Evolutionary conservation across 768 basidiomycete species (phyloP).

Genomic region (Calocybe cyanea): DNA sequence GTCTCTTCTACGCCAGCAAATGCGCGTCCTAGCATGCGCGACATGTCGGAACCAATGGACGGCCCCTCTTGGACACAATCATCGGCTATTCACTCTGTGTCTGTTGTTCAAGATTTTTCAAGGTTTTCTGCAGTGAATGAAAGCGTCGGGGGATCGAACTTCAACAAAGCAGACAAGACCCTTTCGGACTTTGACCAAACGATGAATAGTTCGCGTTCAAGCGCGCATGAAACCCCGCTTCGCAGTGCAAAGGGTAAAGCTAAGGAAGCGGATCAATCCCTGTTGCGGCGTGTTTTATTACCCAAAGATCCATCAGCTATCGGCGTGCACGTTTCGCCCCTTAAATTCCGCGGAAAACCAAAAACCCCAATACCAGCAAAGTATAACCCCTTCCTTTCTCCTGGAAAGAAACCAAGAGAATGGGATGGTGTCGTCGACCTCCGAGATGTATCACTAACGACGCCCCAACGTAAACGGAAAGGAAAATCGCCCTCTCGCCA

Average conservation of each 20-base stretch:
- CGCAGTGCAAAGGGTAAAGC: slow-evolving; percentile 43
- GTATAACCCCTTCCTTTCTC: slow-evolving; percentile 59
- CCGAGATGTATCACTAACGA: slow-evolving; percentile 47
- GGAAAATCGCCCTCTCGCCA: slow-evolving; percentile 9
- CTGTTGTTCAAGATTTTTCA: slow-evolving; percentile 52
- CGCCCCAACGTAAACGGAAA: slow-evolving; percentile 35
- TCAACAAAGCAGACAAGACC: neutral
- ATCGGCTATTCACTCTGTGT: slow-evolving; percentile 64
- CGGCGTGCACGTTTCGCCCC: slow-evolving; percentile 39
- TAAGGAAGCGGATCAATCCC: slow-evolving; percentile 35
- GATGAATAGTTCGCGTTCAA: slow-evolving; percentile 20
- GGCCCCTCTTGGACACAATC: slow-evolving; percentile 71
- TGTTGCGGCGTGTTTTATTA: slow-evolving; percentile 48
- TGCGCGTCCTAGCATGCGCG: slow-evolving; percentile 29
- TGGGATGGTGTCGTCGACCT: slow-evolving; percentile 80
- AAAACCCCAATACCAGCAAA: slow-evolving; percentile 56
- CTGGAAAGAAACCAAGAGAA: slow-evolving; percentile 42
- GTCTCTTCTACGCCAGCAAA: slow-evolving; percentile 79
- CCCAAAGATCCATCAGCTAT: slow-evolving; percentile 35
- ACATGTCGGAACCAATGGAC: slow-evolving; percentile 38
- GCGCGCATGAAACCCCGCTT: slow-evolving; percentile 13
- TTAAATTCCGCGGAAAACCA: slow-evolving; percentile 46
- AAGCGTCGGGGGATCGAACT: slow-evolving; percentile 10
- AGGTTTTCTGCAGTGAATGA: slow-evolving; percentile 35
- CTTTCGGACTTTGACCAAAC: slow-evolving; percentile 1